A percentile compares a stretch with the other conserved stretches of the same genome.
Evolutionary conservation across 139 green algal species (phyloP).

Genomic region (Gonium pectorale): DNA sequence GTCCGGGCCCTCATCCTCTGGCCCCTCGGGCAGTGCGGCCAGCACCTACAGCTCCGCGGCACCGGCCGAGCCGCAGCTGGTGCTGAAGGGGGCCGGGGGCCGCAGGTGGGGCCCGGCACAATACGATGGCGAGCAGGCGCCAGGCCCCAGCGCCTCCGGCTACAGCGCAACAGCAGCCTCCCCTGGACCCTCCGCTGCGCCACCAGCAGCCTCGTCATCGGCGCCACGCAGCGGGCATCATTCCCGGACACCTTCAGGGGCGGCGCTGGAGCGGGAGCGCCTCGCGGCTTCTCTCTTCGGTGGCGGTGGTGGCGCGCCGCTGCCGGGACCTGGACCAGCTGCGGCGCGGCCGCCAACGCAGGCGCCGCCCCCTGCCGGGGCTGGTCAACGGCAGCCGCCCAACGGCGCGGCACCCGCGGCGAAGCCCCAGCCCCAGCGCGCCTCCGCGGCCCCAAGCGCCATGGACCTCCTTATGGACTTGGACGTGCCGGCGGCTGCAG

Average conservation of each 20-base stretch:
- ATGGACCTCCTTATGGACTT: constrained; percentile 58
- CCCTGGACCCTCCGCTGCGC: no score
- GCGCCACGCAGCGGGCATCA: constrained; percentile 12
- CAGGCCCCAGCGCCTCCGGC: neutral
- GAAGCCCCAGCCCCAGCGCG: neutral
- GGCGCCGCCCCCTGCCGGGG: neutral
- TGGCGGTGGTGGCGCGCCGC: neutral
- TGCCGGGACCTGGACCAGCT: no score
- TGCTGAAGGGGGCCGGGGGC: neutral
- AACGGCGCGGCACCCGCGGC: neutral
- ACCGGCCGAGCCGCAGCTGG: constrained; percentile 17
- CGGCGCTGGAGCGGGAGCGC: constrained; percentile 43
- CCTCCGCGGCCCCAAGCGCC: neutral
- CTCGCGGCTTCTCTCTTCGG: constrained; percentile 70
- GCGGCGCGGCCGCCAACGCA: neutral
- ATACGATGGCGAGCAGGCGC: neutral
- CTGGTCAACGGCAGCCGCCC: neutral
- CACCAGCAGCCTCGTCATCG: no score
- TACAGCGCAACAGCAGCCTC: no score
- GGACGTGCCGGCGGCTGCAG: constrained; percentile 3
- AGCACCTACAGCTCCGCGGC: neutral
- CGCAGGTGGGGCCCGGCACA: constrained; percentile 42
- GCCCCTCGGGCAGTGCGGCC: neutral
- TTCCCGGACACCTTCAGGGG: neutral
- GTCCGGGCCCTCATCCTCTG: neutral